Percentiles rank a stretch among this genome's conserved stretches.
Conservation (phyloP, 495 filamentous ascomycete genomes). For the Penicillium macrosclerotiorum region DNA sequence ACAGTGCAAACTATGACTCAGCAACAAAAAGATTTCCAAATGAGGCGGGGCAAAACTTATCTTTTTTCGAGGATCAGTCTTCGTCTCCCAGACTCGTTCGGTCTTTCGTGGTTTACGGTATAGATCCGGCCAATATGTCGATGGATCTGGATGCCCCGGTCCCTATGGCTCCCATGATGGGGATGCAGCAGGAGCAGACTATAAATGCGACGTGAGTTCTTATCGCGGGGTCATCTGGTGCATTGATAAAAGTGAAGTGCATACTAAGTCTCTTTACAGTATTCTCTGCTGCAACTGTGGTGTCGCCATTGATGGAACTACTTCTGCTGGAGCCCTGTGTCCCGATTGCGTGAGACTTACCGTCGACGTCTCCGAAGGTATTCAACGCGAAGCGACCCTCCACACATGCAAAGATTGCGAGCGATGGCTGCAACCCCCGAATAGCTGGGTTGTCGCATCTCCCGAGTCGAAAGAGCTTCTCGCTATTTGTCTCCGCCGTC, state of each 20-base stretch:
- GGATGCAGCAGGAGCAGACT: conserved; percentile 40
- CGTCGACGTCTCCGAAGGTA: conserved; percentile 91
- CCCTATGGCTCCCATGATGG: conserved; percentile 53
- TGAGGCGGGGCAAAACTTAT: conserved; percentile 31
- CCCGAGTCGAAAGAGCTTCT: conserved; percentile 87
- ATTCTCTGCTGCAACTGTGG: conserved; percentile 97
- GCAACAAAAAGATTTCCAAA: conserved; percentile 20
- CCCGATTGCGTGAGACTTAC: conserved; percentile 91
- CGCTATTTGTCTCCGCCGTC: conserved; percentile 79
- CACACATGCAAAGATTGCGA: conserved; percentile 91
- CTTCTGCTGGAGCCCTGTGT: conserved; percentile 82
- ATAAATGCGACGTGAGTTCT: conserved; percentile 58
- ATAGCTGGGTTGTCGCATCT: conserved; percentile 75
- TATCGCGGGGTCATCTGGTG: conserved; percentile 13
- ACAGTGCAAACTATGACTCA: conserved; percentile 31
- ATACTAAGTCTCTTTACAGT: conserved; percentile 41
- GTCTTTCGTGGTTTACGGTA: conserved; percentile 1
- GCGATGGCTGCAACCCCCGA: conserved; percentile 86
- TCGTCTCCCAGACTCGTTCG: conserved; percentile 5
- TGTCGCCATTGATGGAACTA: conserved; percentile 87
- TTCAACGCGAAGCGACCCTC: conserved; percentile 78
- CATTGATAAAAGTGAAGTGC: conserved; percentile 3
- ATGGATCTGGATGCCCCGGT: conserved; percentile 72
- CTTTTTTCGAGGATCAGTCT: conserved; percentile 8
- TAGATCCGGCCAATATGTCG: conserved; percentile 50